Base-by-base conservation (phyloP, 2,329 filamentous ascomycete genomes). In the Pseudovirgaria hyperparasitica region DNA sequence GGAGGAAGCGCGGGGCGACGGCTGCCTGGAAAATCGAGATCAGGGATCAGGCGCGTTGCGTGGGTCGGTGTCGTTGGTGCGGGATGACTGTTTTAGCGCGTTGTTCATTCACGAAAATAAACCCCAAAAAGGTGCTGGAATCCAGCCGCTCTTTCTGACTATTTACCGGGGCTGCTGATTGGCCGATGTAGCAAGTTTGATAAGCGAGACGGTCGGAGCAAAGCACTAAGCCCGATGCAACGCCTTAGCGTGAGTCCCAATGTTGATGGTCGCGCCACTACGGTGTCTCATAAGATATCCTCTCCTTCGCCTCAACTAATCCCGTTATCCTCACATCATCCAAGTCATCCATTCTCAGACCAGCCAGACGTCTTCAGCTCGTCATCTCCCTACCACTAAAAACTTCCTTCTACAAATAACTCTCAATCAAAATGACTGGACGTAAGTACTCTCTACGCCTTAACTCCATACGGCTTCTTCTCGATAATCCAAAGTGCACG, bases 341-440 rank as follows among this genome's bases (percentile, higher is more conserved):
- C 27, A 41, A 33, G 34, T 31, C 29, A 31, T 25, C 25, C 31
- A 28, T 25, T 28, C 36, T 34, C 39, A 35, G 41, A 39, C 34
- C 32, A 32, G 40, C 40, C 27, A 35, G 31, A 34, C 32, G 33
- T 33, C 36, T 33, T 34, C 33, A 28, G 27, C 33, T 37, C 33
- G 31, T 39, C 35, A 32, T 38, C 30, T 34, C 36, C 25, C 26
- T 37, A 37, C 34, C 31, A 34, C 34, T 32, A 37, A 29, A 27
- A 29, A 27, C 28, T 25, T 27, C 25, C 36, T 34, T 29, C 35
- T 25, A 27, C 37, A 37, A 28, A 34, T 42, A 42, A 36, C 46
- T 43, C 41, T 41, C 36, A 33, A 50, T 57, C 58, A 63, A 48
- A 38, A 63, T 63, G 60, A 61, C 60, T 61, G 60, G 60, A 56